These are phyloP conservation scores for Trichoderma asperellum DNA, from an alignment of 2,329 filamentous ascomycete species.

Conservation along the genomic window DNA sequence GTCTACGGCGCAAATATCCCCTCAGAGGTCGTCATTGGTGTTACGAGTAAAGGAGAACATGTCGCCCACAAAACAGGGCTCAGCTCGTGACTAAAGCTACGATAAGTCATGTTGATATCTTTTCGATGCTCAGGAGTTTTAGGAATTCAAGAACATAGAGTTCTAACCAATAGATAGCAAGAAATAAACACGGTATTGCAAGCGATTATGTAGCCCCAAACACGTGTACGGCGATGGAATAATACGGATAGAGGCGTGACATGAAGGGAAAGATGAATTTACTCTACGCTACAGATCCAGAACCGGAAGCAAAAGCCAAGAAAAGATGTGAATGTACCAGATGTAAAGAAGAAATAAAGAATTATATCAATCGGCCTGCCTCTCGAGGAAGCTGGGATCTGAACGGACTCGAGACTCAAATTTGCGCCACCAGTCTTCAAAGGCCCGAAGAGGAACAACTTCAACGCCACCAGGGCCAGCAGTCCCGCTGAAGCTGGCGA, in stretches of 20 bases:
- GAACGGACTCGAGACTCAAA: slow-evolving; percentile 85
- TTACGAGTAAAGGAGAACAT: too few relatives aligned
- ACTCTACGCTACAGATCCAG: slow-evolving; percentile 12
- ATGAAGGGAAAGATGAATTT: background rate
- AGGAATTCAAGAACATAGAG: too few relatives aligned
- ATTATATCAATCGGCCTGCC: slow-evolving; percentile 43
- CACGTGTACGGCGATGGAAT: background rate
- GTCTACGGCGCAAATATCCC: too few relatives aligned
- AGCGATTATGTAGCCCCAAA: too few relatives aligned
- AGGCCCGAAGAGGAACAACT: slow-evolving; percentile 90
- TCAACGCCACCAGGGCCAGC: slow-evolving; percentile 68
- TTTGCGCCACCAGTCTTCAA: slow-evolving; percentile 97
- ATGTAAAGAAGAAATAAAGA: background rate
- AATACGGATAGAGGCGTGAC: background rate
- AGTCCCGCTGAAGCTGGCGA: slow-evolving; percentile 80
- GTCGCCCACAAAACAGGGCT: too few relatives aligned
- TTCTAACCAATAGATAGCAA: too few relatives aligned
- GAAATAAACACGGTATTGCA: too few relatives aligned
- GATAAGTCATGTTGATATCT: too few relatives aligned
- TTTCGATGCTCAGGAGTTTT: too few relatives aligned
- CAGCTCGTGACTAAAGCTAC: too few relatives aligned
- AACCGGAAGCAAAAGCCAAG: background rate
- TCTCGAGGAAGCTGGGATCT: slow-evolving; percentile 88
- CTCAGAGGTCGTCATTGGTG: too few relatives aligned
- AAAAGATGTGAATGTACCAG: background rate